Conservation (phyloP, 2,329 filamentous ascomycete species). For the Clonostachys byssicola region DNA sequence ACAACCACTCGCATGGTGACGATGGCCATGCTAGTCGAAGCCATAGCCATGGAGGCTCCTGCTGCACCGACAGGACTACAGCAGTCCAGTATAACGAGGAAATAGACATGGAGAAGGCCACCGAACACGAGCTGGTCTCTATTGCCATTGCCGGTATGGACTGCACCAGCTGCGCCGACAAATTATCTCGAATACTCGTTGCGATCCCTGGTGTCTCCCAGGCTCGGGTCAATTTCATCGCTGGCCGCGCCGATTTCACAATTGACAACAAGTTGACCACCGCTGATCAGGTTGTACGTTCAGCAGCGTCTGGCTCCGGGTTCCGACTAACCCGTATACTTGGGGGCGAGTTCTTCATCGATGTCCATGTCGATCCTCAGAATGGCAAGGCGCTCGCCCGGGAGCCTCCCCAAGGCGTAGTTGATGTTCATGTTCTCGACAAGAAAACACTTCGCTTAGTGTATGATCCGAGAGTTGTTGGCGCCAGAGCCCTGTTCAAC, state of each 20-base stretch:
- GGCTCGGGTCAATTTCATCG: slow-evolving; percentile 29
- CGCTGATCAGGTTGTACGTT: slow-evolving; percentile 17
- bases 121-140: slow-evolving; percentile 15
- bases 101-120: slow-evolving; percentile 16
- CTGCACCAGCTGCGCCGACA: slow-evolving; percentile 28
- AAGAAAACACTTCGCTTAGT: slow-evolving; percentile 21
- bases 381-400: slow-evolving; percentile 12
- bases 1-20: too few species aligned
- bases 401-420: slow-evolving; percentile 14
- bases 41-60: not conserved
- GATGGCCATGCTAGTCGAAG: not conserved
- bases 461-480: slow-evolving; percentile 25
- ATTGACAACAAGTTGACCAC: slow-evolving; percentile 15
- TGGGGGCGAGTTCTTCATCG: slow-evolving; percentile 13
- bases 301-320: slow-evolving; percentile 8
- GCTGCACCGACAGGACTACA: not conserved
- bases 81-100: not conserved
- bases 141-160: slow-evolving; percentile 27
- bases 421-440: slow-evolving; percentile 13
- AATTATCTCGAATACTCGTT: slow-evolving; percentile 19
- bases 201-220: slow-evolving; percentile 18
- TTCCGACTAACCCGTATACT: slow-evolving; percentile 12
- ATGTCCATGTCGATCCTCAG: slow-evolving; percentile 10
- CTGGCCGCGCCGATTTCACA: slow-evolving; percentile 25
- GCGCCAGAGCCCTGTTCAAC: slow-evolving; percentile 19